Conservation (phyloP, 2,329 filamentous ascomycete genomes). For the Penicillium sp. region DNA sequence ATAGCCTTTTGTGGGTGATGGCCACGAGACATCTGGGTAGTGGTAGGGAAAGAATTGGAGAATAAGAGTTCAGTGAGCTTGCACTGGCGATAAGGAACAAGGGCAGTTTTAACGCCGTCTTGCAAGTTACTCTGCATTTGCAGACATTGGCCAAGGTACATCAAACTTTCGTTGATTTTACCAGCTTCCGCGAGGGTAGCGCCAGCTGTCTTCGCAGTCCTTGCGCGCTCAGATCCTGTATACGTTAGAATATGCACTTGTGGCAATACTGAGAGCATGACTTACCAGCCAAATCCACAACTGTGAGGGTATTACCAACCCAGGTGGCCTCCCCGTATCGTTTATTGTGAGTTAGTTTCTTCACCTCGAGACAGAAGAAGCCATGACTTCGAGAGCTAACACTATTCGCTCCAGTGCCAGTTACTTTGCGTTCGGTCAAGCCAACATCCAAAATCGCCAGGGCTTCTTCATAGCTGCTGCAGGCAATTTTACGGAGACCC, state of each 20-base stretch:
- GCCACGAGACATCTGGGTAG: conserved; percentile 49
- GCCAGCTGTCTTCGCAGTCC: conserved; percentile 91
- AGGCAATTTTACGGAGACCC: conserved; percentile 86
- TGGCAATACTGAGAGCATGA: not conserved
- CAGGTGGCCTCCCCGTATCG: conserved; percentile 61
- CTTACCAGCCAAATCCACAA: conserved; percentile 83
- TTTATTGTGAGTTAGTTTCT: conserved; percentile 64
- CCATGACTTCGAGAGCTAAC: conserved; percentile 90
- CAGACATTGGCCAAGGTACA: conserved; percentile 96
- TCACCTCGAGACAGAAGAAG: conserved; percentile 94
- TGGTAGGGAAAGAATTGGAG: conserved; percentile 80
- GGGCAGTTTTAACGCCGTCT: conserved; percentile 69
- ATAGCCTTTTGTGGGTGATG: conserved; percentile 80
- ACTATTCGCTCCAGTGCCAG: conserved; percentile 90
- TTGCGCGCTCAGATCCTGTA: conserved; percentile 77
- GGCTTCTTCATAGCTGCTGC: conserved; percentile 77
- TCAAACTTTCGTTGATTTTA: conserved; percentile 97
- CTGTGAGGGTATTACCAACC: conserved; percentile 76
- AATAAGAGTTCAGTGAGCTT: conserved; percentile 83
- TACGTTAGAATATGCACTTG: conserved; percentile 19
- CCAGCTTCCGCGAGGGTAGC: conserved; percentile 91
- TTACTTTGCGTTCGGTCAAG: conserved; percentile 79
- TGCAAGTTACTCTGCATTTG: conserved; percentile 88
- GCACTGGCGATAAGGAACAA: conserved; percentile 79
- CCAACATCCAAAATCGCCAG: conserved; percentile 88